Conservation (phyloP, 2,329 filamentous ascomycete species). For the Trichophyton simii region DNA sequence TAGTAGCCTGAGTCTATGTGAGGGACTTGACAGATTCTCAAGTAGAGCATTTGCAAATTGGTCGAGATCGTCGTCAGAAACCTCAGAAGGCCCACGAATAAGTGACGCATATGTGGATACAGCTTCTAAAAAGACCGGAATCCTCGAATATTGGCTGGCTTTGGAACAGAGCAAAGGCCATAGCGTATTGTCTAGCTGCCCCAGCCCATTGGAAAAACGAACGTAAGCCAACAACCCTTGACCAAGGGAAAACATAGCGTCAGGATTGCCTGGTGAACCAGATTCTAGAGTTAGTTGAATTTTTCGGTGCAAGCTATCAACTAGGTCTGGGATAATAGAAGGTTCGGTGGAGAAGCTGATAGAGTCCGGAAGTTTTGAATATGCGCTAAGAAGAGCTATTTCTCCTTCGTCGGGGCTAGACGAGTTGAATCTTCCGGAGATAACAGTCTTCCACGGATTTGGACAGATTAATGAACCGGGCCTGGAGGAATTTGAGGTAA, state of each 20-base stretch:
- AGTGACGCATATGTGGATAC: constrained; percentile 40
- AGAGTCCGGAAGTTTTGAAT: constrained; percentile 50
- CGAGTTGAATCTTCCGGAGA: constrained; percentile 54
- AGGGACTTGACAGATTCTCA: constrained; percentile 61
- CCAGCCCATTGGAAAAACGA: constrained; percentile 49
- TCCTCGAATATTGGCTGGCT: constrained; percentile 52
- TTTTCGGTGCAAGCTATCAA: constrained; percentile 53
- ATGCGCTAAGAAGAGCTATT: constrained; percentile 54
- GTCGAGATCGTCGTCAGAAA: constrained; percentile 46
- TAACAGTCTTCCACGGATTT: constrained; percentile 54
- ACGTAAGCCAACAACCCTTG: constrained; percentile 64
- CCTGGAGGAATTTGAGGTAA: constrained; percentile 39
- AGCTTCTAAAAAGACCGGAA: constrained; percentile 53
- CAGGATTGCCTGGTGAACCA: constrained; percentile 47
- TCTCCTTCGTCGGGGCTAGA: constrained; percentile 39
- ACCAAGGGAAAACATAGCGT: constrained; percentile 60
- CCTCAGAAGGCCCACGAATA: constrained; percentile 19
- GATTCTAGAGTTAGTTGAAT: constrained; percentile 53
- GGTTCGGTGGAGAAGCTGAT: constrained; percentile 47
- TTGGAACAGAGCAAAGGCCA: constrained; percentile 54
- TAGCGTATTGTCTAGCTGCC: constrained; percentile 47
- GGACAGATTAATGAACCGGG: constrained; percentile 31
- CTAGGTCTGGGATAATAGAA: constrained; percentile 53
- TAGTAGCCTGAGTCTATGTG: constrained; percentile 58
- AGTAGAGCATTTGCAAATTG: constrained; percentile 53